Percentiles rank a stretch among this genome's conserved stretches.
These are phyloP conservation scores for Nemophila menziesii DNA, from an alignment of 257 asterid genomes.

Conservation along the genomic window DNA sequence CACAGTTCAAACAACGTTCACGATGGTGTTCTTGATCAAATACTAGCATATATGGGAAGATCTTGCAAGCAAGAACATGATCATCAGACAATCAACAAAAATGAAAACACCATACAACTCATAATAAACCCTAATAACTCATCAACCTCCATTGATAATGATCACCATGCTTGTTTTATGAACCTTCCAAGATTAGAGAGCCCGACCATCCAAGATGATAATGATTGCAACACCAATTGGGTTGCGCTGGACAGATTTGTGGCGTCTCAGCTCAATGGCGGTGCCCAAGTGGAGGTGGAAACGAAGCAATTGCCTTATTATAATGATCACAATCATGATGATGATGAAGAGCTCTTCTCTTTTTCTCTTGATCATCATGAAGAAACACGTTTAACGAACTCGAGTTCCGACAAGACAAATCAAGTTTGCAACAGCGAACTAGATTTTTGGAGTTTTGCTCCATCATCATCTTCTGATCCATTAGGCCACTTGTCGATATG, in stretches of 20 bases:
- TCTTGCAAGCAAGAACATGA: conserved; percentile 48
- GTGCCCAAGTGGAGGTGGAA: conserved; percentile 16
- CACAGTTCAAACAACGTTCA: conserved; percentile 25
- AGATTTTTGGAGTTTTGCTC: conserved; percentile 57
- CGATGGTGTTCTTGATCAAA: conserved; percentile 61
- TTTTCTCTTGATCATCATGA: conserved; percentile 32
- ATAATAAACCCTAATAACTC: too few relatives aligned
- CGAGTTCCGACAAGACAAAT: conserved; percentile 20
- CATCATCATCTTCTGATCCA: conserved; percentile 50
- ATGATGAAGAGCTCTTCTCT: conserved; percentile 33
- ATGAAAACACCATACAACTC: too few relatives aligned
- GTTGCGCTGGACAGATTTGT: conserved; percentile 63
- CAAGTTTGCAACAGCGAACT: conserved; percentile 28
- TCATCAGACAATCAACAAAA: background rate
- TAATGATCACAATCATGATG: conserved; percentile 9
- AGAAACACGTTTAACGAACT: conserved; percentile 17
- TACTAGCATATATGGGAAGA: conserved; percentile 68
- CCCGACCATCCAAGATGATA: conserved; percentile 13
- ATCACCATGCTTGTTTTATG: conserved; percentile 22
- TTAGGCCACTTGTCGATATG: conserved; percentile 59
- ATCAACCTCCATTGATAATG: background rate
- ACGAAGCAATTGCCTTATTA: conserved; percentile 13
- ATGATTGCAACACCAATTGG: conserved; percentile 27
- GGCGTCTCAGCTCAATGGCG: conserved; percentile 85
- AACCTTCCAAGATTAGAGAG: conserved; percentile 61